phyloP scores from a whole-genome alignment of 805 yeast genomes.

The Suhomyces pyralidae region DNA sequence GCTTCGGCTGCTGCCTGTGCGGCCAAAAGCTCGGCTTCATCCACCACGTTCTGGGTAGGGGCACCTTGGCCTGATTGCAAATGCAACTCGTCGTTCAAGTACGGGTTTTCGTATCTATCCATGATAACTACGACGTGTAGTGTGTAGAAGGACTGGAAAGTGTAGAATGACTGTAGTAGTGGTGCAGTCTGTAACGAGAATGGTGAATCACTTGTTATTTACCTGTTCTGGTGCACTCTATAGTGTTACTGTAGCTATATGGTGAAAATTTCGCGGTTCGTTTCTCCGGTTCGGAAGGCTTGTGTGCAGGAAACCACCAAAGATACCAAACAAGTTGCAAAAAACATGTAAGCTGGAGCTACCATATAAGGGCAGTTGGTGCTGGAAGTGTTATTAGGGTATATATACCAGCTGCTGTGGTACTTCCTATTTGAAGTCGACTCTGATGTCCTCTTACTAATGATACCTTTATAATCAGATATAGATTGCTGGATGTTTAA shows the following conservation, averaged over 20 bases:
- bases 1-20: constrained; percentile 49
- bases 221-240: not conserved
- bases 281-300: not conserved
- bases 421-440: no score
- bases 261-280: not conserved
- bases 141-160: not conserved
- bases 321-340: not conserved
- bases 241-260: not conserved
- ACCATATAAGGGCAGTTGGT: no score
- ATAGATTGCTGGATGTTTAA: no score
- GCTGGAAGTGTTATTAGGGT: no score
- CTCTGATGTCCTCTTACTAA: no score
- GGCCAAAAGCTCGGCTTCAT: constrained; percentile 34
- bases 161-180: not conserved
- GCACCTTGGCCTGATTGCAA: constrained; percentile 2
- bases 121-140: constrained; percentile 8
- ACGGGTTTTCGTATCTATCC: constrained; percentile 28
- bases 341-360: no score
- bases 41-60: constrained; percentile 13
- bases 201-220: not conserved
- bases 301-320: not conserved
- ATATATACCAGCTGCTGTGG: no score
- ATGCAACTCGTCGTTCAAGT: constrained; percentile 24
- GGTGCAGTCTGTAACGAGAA: not conserved
- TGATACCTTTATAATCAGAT: no score